phyloP scores from a whole-genome alignment of 257 asterid species.

The Orobanche coerulescens region DNA sequence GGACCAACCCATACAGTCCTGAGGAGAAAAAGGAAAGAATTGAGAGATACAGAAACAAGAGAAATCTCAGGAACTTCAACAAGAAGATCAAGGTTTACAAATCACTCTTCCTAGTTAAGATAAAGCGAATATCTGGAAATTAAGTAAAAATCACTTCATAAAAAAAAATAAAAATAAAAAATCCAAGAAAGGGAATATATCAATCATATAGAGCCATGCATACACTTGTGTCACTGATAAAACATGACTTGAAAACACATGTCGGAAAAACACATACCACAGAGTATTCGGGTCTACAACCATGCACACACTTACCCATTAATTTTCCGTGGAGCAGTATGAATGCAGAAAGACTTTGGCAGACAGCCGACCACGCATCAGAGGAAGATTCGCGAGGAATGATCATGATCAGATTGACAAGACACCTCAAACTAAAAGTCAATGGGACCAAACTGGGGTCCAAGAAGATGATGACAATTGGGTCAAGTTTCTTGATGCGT shows the following conservation, averaged over 20 bases:
- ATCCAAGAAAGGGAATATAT: too few relatives aligned
- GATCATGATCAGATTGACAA: slow-evolving; percentile 64
- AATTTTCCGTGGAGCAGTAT: slow-evolving; percentile 36
- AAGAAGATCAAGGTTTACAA: slow-evolving; percentile 43
- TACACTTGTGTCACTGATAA: too few relatives aligned
- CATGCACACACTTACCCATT: not conserved
- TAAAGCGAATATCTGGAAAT: too few relatives aligned
- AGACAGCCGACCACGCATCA: slow-evolving; percentile 75
- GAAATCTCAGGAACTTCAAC: slow-evolving; percentile 77
- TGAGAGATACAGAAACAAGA: slow-evolving; percentile 78
- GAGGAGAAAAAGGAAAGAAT: slow-evolving; percentile 84
- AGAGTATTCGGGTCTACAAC: too few relatives aligned
- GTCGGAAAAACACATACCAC: too few relatives aligned
- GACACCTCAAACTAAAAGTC: slow-evolving; percentile 30
- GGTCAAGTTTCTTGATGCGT: too few relatives aligned
- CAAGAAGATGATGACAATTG: too few relatives aligned
- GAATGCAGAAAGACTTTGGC: slow-evolving; percentile 92
- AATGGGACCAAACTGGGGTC: too few relatives aligned
- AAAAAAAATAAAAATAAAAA: too few relatives aligned
- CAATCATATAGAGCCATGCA: too few relatives aligned
- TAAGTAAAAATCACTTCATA: too few relatives aligned
- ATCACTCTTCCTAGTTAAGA: not conserved
- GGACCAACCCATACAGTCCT: slow-evolving; percentile 69
- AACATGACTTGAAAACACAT: too few relatives aligned
- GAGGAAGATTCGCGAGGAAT: slow-evolving; percentile 78